Evolutionary conservation across 805 yeast genomes (phyloP).

Genomic region (Candida chilensis): DNA sequence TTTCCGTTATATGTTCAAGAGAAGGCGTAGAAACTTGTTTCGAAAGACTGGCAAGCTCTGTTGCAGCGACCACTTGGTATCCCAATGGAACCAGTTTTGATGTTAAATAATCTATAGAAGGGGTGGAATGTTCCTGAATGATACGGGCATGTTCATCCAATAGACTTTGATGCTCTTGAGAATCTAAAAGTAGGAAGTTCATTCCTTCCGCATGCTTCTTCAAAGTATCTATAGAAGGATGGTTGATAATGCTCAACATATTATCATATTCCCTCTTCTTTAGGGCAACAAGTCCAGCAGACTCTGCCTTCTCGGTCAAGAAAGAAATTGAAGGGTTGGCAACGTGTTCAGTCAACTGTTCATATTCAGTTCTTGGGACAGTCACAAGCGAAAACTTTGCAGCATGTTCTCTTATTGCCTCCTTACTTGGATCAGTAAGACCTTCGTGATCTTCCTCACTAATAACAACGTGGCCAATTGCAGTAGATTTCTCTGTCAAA

Average conservation of each 20-base stretch:
- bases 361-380: slow-evolving; percentile 3
- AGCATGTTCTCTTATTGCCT: slow-evolving; percentile 8
- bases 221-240: not conserved
- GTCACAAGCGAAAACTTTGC: slow-evolving; percentile 7
- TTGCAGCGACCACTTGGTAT: no score
- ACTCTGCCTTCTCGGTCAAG: slow-evolving; percentile 4
- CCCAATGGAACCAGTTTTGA: no score
- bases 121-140: no score
- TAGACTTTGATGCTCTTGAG: no score
- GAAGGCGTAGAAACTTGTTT: slow-evolving; percentile 2
- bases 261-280: slow-evolving; percentile 1
- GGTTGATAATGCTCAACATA: slow-evolving; percentile 1
- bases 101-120: no score
- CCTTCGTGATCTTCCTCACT: slow-evolving; percentile 9
- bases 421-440: not conserved
- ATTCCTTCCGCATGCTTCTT: slow-evolving; percentile 5
- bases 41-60: slow-evolving; percentile 2
- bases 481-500: slow-evolving; percentile 11
- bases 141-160: no score
- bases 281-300: slow-evolving; percentile 1
- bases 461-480: slow-evolving; percentile 14
- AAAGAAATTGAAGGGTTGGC: slow-evolving; percentile 4
- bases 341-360: not conserved
- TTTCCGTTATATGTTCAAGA: slow-evolving; percentile 1
- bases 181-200: no score